These are phyloP conservation scores for Aureobasidium melanogenum DNA, from an alignment of 2,329 filamentous ascomycete species.

Conservation along the genomic window DNA sequence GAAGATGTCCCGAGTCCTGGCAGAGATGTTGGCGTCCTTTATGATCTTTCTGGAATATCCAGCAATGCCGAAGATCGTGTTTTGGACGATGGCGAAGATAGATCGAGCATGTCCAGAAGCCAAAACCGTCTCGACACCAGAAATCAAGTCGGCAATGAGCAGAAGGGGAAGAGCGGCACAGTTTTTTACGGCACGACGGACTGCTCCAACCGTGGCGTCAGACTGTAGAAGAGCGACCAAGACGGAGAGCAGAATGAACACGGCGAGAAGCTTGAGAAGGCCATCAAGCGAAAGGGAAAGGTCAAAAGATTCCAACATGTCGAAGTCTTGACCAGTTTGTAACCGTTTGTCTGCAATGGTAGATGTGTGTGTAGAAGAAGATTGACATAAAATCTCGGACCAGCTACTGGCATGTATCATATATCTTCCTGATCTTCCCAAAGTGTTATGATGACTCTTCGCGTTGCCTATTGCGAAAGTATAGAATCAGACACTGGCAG, in stretches of 20 bases:
- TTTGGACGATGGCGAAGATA: not conserved
- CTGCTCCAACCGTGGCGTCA: not conserved
- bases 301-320: not conserved
- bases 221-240: not conserved
- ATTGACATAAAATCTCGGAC: not conserved
- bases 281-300: not conserved
- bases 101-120: not conserved
- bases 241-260: not conserved
- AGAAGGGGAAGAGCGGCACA: not conserved
- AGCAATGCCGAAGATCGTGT: not conserved
- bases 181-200: not conserved
- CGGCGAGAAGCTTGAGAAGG: not conserved
- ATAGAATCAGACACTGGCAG: not conserved
- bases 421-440: no score
- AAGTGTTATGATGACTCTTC: not conserved
- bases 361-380: not conserved
- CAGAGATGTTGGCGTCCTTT: not conserved
- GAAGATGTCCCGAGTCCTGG: not conserved
- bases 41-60: not conserved
- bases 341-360: not conserved
- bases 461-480: not conserved
- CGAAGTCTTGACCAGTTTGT: not conserved
- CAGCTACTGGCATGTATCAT: no score
- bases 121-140: not conserved
- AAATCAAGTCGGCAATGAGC: not conserved